Evolutionary conservation across 2,329 filamentous ascomycete species (phyloP).

Genomic region (Endoconidiophora laricicola): DNA sequence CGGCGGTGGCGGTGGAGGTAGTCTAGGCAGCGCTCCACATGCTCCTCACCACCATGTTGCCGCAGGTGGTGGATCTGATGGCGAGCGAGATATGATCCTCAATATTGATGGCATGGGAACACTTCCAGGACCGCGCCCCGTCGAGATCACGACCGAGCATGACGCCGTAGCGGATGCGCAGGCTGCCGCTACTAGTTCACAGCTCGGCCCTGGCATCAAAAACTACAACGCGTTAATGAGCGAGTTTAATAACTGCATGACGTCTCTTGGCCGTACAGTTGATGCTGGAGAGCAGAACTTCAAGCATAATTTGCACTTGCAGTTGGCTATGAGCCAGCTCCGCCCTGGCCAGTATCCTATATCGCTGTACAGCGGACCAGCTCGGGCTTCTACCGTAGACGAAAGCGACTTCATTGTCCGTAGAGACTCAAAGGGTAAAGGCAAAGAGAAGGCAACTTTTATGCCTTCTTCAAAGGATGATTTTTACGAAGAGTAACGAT

Average conservation of each 20-base stretch:
- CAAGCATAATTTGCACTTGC: constrained; percentile 15
- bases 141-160: neutral
- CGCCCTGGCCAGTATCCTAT: too few relatives aligned
- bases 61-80: neutral
- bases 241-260: constrained; percentile 43
- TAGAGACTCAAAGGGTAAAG: neutral
- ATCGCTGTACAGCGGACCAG: too few relatives aligned
- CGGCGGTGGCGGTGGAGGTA: constrained; percentile 36
- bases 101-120: constrained; percentile 8
- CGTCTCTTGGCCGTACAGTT: constrained; percentile 34
- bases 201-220: constrained; percentile 17
- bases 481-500: too few relatives aligned
- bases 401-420: neutral
- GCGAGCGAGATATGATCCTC: constrained; percentile 5
- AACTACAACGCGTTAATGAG: constrained; percentile 35
- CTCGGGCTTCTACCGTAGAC: too few relatives aligned
- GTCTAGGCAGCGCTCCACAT: constrained; percentile 14
- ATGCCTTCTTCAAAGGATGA: too few relatives aligned
- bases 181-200: neutral
- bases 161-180: constrained; percentile 1
- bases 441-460: neutral
- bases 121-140: neutral
- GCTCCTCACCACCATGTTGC: constrained; percentile 1
- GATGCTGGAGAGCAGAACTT: constrained; percentile 32
- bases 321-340: too few relatives aligned